Base-by-base conservation (phyloP, 148 eudicot genomes). In the Arctostaphylos glauca region DNA sequence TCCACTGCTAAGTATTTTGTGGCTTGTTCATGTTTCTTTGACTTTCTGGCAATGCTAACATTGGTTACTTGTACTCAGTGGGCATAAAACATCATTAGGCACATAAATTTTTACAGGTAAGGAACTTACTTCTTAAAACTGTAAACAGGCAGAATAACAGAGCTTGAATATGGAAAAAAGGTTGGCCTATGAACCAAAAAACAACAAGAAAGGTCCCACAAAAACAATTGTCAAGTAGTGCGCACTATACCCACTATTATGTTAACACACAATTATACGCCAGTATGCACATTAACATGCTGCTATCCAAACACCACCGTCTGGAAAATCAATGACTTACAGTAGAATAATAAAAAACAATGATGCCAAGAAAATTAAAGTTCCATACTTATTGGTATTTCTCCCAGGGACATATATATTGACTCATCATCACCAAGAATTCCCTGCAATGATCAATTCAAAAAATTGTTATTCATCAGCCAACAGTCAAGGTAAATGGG, bases 341-440 rank as follows among this genome's bases (percentile, higher is more conserved):
- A 79, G 59, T 71, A 83, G 79, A 85, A 43, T 60, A 64, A 60
- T 86, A 86, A 81, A 80, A 85, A 84, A 88, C 80, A 84, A 89
- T 68, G 84, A 85, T 86, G 87, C 83, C 86, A 53, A 84, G 76
- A 81, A 83, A 13, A 59, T 66, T 79, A 91, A 86, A 90, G 74
- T 84, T 87, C 84, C 95, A 86, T 94, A 96, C 98, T 93, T 89
- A 94, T 82, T 87, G 98, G 99, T 85, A 96, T 94, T 86, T 94
- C 98, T 84, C 92, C 98, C 82, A 94, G 84, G 74, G 98, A 91
- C 98, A 92, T 95, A 84, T 95, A 92, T 83, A 95, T 92, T 79
- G 95, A 89, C 79, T 95, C 97, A 80, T 95, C 98, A 78, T 95
- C 97, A 71, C 88, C 91, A 80, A 95, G 95, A 74, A 93, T 91